Base-by-base conservation (phyloP, 2,329 filamentous ascomycete genomes). In the Fusarium sp. region DNA sequence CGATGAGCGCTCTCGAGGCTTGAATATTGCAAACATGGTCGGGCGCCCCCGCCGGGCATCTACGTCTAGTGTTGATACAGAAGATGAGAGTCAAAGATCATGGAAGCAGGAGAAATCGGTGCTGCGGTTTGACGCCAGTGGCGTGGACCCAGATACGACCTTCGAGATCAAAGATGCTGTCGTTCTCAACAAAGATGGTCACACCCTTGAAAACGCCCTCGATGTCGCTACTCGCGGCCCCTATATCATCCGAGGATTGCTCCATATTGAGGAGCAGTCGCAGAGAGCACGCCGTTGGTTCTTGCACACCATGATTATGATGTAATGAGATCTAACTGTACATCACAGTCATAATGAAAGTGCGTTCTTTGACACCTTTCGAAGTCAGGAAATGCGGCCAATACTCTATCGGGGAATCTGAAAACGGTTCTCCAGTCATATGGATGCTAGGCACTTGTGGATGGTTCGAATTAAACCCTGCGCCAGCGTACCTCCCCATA, bases 391-490 rank as follows among this genome's bases (percentile, higher is more conserved):
- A 85, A 39, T 85, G 84, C 30, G 71, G 74, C 6, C 77, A 79
- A 38, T 90, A 88, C 76, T 88, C 90, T 18, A 89, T 92, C 38
- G 88, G 88, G 53, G 82, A 83, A 48, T 82, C 83, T 32, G 79
- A 84, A 20, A 86, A 88, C 57, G 86, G 86, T 0, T 84, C 85
- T 24, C 85, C 89, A 8, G 84, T 88, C n/a, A 83, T 93, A 36
- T 94, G 92, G 92, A 90, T 91, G 3, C 75, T 78, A 3, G 81
- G 80, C 41, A 78, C 84, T 61, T 87, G 90, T 18, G 92, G 91
- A 50, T 94, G 92, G 91, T 94, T 90, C 78, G 88, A 91, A 77
- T 86, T 94, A 47, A 84, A 84, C 38, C 91, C 93, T 3, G 84
- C 88, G n/a, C 78, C 83, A 15, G 80, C 82, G 6, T 95, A 93